phyloP scores from a whole-genome alignment of 1,139 yeast genomes.

The Suhomyces ambrosiae region DNA sequence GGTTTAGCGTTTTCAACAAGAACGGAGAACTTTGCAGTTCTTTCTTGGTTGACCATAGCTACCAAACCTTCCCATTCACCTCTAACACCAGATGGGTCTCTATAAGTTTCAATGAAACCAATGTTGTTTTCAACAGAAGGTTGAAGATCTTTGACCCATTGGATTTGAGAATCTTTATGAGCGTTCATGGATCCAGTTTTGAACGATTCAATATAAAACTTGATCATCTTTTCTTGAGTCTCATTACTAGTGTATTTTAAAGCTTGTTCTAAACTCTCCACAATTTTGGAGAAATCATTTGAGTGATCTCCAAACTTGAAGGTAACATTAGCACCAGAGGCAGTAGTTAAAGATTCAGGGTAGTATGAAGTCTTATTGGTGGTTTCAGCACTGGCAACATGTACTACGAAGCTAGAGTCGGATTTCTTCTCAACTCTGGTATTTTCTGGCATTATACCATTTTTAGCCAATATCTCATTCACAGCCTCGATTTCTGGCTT shows the following conservation, averaged over 20 bases:
- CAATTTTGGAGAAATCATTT: conserved; percentile 62
- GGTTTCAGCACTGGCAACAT: conserved; percentile 60
- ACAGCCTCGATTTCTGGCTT: conserved; percentile 65
- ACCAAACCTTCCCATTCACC: conserved; percentile 95
- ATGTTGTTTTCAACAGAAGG: conserved; percentile 84
- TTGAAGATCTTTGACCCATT: conserved; percentile 85
- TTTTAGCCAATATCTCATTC: conserved; percentile 60
- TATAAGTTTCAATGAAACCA: conserved; percentile 88
- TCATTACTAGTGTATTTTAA: conserved; percentile 68
- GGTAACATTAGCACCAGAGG: conserved; percentile 38
- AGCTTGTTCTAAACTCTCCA: conserved; percentile 58
- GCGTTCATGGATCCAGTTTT: conserved; percentile 82
- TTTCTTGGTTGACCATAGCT: conserved; percentile 87
- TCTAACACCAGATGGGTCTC: conserved; percentile 89
- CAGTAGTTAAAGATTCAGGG: conserved; percentile 32
- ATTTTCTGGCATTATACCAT: conserved; percentile 79
- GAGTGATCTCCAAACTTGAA: conserved; percentile 78
- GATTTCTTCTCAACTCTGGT: conserved; percentile 64
- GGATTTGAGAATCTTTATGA: conserved; percentile 79
- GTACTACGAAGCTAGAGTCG: conserved; percentile 50
- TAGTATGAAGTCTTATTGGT: conserved; percentile 47
- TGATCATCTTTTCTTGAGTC: conserved; percentile 66
- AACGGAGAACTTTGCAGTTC: conserved; percentile 75
- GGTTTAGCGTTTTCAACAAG: conserved; percentile 68
- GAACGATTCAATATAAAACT: conserved; percentile 68